Percentiles rank a stretch among this genome's conserved stretches.
phyloP scores from a whole-genome alignment of 495 filamentous ascomycete species.

The Penicillium paradoxum region DNA sequence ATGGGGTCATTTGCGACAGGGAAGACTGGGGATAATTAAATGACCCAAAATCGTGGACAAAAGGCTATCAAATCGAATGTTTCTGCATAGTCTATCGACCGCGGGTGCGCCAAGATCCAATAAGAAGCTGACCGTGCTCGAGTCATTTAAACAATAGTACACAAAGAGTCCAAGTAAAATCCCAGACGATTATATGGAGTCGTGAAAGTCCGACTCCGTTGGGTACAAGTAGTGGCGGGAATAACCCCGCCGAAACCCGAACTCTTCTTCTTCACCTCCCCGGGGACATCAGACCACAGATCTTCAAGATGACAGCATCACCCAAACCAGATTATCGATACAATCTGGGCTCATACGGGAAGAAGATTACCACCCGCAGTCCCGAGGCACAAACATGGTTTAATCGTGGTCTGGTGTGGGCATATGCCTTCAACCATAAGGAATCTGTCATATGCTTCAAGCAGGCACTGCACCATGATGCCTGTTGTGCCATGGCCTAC shows the following conservation, averaged over 20 bases:
- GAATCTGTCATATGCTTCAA: constrained; percentile 51
- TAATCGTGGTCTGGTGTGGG: constrained; percentile 33
- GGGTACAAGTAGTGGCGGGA: constrained; percentile 6
- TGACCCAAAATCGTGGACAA: no score
- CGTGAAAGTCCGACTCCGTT: background rate
- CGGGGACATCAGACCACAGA: constrained; percentile 1
- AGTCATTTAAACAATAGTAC: no score
- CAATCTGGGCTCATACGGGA: constrained; percentile 17
- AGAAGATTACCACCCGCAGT: constrained; percentile 17
- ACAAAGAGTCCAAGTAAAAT: no score
- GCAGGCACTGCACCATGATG: constrained; percentile 49
- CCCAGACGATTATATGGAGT: no score
- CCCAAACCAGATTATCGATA: constrained; percentile 12
- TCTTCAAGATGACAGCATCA: background rate
- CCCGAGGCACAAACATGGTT: constrained; percentile 34
- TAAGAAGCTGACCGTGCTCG: no score
- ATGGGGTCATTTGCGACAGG: no score
- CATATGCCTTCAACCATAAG: constrained; percentile 35
- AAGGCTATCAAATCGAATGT: no score
- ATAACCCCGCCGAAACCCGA: constrained; percentile 7
- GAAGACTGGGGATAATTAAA: no score
- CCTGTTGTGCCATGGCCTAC: constrained; percentile 54
- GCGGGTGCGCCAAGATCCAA: no score
- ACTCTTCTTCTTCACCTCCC: constrained; percentile 2
- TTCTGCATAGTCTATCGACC: no score